Percentiles rank a stretch among this genome's conserved stretches.
These are phyloP conservation scores for Inonotus hispidus DNA, from an alignment of 1,284 basidiomycete species.

Conservation along the genomic window DNA sequence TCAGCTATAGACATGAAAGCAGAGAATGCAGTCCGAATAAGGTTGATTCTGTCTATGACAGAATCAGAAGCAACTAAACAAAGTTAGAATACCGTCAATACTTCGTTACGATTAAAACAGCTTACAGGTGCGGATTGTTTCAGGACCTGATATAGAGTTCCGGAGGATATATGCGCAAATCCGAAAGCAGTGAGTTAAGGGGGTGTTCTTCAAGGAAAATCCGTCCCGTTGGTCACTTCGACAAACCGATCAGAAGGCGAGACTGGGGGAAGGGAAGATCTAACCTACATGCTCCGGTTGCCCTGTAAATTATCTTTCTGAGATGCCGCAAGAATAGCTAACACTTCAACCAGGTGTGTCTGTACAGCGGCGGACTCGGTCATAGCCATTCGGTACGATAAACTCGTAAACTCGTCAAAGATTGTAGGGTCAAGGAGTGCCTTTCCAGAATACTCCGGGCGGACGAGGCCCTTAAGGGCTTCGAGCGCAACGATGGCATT, in stretches of 20 bases:
- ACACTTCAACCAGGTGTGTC: conserved; percentile 68
- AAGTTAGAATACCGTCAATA: neutral
- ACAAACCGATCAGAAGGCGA: neutral
- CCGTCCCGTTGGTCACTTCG: conserved; percentile 5
- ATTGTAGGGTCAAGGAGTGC: conserved; percentile 75
- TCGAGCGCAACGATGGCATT: conserved; percentile 67
- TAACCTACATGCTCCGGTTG: neutral
- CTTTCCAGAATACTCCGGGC: conserved; percentile 75
- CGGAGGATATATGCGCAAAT: conserved; percentile 79
- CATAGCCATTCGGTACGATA: conserved; percentile 88
- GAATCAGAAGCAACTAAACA: conserved; percentile 23
- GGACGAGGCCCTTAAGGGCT: conserved; percentile 74
- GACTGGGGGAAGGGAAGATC: neutral
- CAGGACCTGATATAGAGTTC: conserved; percentile 57
- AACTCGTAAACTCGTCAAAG: conserved; percentile 86
- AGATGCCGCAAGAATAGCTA: conserved; percentile 59
- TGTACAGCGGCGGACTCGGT: conserved; percentile 77
- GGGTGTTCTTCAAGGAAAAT: conserved; percentile 25
- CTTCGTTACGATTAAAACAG: conserved; percentile 17
- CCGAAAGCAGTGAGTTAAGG: conserved; percentile 69
- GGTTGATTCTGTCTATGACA: conserved; percentile 49
- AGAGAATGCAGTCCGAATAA: conserved; percentile 65
- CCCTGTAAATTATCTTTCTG: conserved; percentile 32
- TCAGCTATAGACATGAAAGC: conserved; percentile 63
- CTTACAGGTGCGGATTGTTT: conserved; percentile 53